These are phyloP conservation scores for Solanum hybrid DNA, from an alignment of 305 asterid species.

Conservation along the genomic window DNA sequence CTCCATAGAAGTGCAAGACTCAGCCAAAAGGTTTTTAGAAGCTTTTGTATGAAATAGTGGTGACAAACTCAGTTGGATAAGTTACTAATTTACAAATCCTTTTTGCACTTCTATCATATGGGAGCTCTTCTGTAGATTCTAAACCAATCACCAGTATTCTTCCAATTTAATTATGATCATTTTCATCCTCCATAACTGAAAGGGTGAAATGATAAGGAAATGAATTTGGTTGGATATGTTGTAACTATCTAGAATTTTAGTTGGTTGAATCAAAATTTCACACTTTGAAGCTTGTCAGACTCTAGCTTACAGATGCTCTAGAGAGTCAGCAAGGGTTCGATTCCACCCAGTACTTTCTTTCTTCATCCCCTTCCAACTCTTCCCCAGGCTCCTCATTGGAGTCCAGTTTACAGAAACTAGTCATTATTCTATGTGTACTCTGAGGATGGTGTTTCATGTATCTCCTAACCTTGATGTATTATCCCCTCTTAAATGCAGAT, in stretches of 20 bases:
- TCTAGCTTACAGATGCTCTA: background rate
- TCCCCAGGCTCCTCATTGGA: background rate
- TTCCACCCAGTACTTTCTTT: background rate
- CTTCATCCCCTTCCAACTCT: background rate
- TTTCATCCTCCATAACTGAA: background rate
- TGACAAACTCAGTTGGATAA: background rate
- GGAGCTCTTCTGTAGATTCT: background rate
- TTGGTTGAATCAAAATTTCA: background rate
- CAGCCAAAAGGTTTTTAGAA: background rate
- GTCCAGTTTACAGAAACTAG: background rate
- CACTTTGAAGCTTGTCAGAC: background rate
- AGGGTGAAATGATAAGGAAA: background rate
- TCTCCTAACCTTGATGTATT: constrained; percentile 11
- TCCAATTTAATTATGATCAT: background rate
- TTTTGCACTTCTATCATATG: background rate
- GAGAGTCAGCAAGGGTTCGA: background rate
- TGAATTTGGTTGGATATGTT: background rate
- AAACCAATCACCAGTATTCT: background rate
- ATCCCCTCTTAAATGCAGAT: constrained; percentile 43
- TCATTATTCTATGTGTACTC: background rate
- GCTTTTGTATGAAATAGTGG: background rate
- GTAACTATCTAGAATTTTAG: background rate
- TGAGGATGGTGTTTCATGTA: constrained; percentile 3
- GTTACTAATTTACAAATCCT: background rate
- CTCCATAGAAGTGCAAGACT: background rate